These are phyloP conservation scores for Ganoderma leucocontextum DNA, from an alignment of 1,284 basidiomycete species.

Conservation along the genomic window DNA sequence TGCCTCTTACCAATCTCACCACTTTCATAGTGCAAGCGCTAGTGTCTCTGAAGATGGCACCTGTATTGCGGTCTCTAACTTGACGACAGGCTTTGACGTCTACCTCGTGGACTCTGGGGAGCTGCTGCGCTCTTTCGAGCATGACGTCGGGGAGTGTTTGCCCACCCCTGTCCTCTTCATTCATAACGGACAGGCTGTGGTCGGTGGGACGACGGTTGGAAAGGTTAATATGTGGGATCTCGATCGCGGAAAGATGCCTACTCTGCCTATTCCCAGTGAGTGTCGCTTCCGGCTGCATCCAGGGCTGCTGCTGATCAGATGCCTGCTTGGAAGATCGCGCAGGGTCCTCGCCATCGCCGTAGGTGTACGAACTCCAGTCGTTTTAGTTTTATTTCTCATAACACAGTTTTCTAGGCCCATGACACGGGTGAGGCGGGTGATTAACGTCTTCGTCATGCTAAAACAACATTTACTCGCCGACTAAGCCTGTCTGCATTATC, in stretches of 20 bases:
- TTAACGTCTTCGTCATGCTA: background rate
- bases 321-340: background rate
- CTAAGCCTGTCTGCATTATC: background rate
- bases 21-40: background rate
- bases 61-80: background rate
- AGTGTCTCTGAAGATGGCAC: constrained; percentile 2
- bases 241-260: background rate
- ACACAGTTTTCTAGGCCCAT: background rate
- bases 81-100: background rate
- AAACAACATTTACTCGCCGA: background rate
- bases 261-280: background rate
- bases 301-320: background rate
- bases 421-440: no score
- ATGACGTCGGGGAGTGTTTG: background rate
- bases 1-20: background rate
- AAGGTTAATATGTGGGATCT: background rate
- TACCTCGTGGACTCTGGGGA: background rate
- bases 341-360: background rate
- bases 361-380: background rate
- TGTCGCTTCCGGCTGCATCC: background rate
- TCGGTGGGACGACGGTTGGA: background rate
- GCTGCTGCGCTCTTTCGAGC: background rate
- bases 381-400: background rate
- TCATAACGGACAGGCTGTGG: background rate
- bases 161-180: background rate